phyloP scores from a whole-genome alignment of 2,329 filamentous ascomycete species.

The Ophiognomonia clavigignenti-juglandacearum region DNA sequence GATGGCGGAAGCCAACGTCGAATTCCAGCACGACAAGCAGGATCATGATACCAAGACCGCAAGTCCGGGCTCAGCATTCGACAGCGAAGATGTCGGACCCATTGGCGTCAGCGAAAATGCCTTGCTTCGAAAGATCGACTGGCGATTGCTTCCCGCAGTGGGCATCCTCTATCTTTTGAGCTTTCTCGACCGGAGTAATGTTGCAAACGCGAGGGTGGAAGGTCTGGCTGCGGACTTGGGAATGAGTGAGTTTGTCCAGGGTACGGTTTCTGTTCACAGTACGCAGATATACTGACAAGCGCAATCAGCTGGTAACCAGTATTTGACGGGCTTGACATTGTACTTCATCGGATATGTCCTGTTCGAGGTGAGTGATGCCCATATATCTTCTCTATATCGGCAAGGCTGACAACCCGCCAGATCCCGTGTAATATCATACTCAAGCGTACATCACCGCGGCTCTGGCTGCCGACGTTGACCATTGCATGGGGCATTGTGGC shows the following conservation, averaged over 20 bases:
- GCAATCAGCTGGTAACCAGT: constrained; percentile 50
- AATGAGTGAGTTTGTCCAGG: constrained; percentile 39
- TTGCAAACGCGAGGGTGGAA: constrained; percentile 54
- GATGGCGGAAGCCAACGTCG: constrained; percentile 6
- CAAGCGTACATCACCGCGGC: constrained; percentile 52
- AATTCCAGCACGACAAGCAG: constrained; percentile 8
- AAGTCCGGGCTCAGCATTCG: constrained; percentile 3
- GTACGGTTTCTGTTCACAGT: too few relatives aligned
- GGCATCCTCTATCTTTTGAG: constrained; percentile 51
- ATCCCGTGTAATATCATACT: constrained; percentile 59
- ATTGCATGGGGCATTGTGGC: constrained; percentile 51
- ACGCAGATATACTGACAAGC: constrained; percentile 1
- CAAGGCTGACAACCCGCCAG: constrained; percentile 23
- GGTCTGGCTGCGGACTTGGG: constrained; percentile 46
- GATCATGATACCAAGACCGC: background rate
- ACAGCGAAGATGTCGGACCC: constrained; percentile 6
- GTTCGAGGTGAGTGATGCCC: constrained; percentile 41
- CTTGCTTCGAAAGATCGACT: constrained; percentile 53
- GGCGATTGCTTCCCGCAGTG: constrained; percentile 46
- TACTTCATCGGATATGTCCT: constrained; percentile 61
- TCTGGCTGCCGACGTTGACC: constrained; percentile 55
- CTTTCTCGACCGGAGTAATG: constrained; percentile 55
- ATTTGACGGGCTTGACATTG: constrained; percentile 59
- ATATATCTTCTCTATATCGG: background rate
- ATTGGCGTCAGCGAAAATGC: constrained; percentile 46